A percentile compares a stretch with the other conserved stretches of the same genome.
Conservation (phyloP, 768 basidiomycete genomes). For the Macrocybe gigantea region DNA sequence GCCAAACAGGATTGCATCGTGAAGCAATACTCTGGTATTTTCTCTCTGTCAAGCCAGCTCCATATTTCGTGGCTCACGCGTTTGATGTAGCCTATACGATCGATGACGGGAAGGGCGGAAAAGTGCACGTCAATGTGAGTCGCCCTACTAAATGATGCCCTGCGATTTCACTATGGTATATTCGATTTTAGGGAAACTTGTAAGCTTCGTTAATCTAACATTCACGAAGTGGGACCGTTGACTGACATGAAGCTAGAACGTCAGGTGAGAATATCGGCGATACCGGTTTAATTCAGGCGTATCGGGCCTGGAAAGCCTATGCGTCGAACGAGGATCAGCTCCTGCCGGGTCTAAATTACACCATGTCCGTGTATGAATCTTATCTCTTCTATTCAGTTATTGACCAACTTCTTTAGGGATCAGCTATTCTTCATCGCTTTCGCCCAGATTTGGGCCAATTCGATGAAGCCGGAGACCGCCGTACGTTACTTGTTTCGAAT, state of each 20-base stretch:
- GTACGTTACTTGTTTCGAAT: slow-evolving; percentile 24
- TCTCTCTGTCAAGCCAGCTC: background rate
- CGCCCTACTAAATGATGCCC: background rate
- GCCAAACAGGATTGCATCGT: slow-evolving; percentile 82
- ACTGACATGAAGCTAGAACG: slow-evolving; percentile 45
- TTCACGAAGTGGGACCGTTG: background rate
- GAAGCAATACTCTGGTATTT: slow-evolving; percentile 80
- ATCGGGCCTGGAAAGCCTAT: slow-evolving; percentile 84
- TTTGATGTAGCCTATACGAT: slow-evolving; percentile 66
- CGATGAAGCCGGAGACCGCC: slow-evolving; percentile 73
- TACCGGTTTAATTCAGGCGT: slow-evolving; percentile 78
- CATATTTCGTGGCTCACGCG: slow-evolving; percentile 5
- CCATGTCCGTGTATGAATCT: slow-evolving; percentile 39
- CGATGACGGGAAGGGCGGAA: slow-evolving; percentile 79
- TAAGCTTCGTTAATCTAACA: slow-evolving; percentile 24
- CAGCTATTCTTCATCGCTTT: slow-evolving; percentile 94
- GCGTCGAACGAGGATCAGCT: slow-evolving; percentile 62
- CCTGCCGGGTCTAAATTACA: slow-evolving; percentile 76
- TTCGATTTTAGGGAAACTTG: slow-evolving; percentile 62
- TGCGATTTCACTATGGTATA: background rate
- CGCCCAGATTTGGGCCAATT: slow-evolving; percentile 81
- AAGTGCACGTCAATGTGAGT: slow-evolving; percentile 78
- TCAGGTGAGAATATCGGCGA: slow-evolving; percentile 93
- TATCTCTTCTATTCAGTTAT: background rate
- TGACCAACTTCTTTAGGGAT: slow-evolving; percentile 44